Evolutionary conservation across 768 basidiomycete species (phyloP), one percentile per base, ranked within the genome.

Genomic region (Amanita rubescens): DNA sequence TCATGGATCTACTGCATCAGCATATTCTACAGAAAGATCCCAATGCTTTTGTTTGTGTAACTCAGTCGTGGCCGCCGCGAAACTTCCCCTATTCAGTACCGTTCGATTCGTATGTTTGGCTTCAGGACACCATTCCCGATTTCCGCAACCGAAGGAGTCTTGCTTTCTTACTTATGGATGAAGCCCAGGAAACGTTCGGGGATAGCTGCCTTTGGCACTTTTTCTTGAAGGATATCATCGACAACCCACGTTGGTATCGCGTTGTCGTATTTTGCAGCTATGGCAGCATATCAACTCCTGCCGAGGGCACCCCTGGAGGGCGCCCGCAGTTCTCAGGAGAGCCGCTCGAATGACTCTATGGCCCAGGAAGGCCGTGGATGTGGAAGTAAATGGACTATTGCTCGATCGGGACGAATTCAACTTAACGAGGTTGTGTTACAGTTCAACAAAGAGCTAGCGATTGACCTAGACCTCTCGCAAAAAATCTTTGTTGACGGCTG

Each of bases 301-400:
- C 10, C 22, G 42, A 20, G 24, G 20, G 20, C 15, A 20, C 42
- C 10, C 20, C 10, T 9, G 35, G 35, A 9, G 47, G 12, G 34
- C n/a, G n/a, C 47, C 47, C 5, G 2, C 30, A 17, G 12, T 5
- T 3, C 1, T 48, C 6, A 3, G 1, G 4, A 5, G 8, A 48
- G 27, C 27, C n/a, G 47, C 47, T 34, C 47, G 47, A 19, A n/a
- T 48, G n/a, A 15, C 47, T 22, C 32, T 48, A n/a, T 48, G 47
- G 47, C 47, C 44, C 12, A 6, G 42, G 15, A 41, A 41, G 6
- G 19, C 5, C 5, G 7, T n/a, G 32, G n/a, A n/a, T n/a, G 27
- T 9, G 46, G 19, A 33, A 14, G 3, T n/a, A 12, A 34, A 9
- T 48, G 47, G 47, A 9, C 32, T 48, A 48, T 14, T 48, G 11